Base-by-base conservation (phyloP, 495 filamentous ascomycete genomes). In the Letharia columbiana region DNA sequence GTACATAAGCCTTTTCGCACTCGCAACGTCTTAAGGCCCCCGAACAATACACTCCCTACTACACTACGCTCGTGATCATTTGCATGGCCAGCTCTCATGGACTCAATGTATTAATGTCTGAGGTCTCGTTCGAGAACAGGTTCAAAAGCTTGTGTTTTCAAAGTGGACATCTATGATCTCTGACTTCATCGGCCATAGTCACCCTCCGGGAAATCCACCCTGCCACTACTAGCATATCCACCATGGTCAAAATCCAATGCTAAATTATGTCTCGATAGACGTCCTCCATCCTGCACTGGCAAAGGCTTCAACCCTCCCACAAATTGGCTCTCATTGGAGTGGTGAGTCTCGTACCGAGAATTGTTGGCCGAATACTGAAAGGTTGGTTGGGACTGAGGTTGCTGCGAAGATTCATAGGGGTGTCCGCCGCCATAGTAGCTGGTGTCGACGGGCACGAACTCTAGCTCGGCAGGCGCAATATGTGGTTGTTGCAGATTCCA, bases 391-490 rank as follows among this genome's bases (percentile, higher is more conserved):
- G 45, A 11, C 20, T 18, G 61, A 35, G 61, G 44, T 52, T 12
- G 61, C 33, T 23, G 11, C 42, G 40, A 35, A 23, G 52, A 12
- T 49, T 56, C 39, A 41, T 50, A 54, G 33, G 10, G 41, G 41
- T 52, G 45, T 44, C 33, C 45, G 42, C 44, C 75, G 42, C 77
- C 76, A 23, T 79, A 78, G 62, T 83, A 82, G 68, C 75, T 73
- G 42, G 79, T 80, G 69, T 76, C 77, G 61, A 76, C 77, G 56
- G 78, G 56, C 78, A 78, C 42, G 73, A 70, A 56, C 74, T 75
- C 45, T 75, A 74, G 70, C 77, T 73, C 45, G 73, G 77, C 37
- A 69, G 71, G 67, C 76, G 76, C 57, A 69, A 11, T 15, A 3
- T 40, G 49, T 28, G 69, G 17, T 12, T 59, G 61, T 35, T 61